Evolutionary conservation across 176 grass and related monocot genomes (phyloP), one percentile per base, ranked within the genome.

Genomic region (Musa beccarii): DNA sequence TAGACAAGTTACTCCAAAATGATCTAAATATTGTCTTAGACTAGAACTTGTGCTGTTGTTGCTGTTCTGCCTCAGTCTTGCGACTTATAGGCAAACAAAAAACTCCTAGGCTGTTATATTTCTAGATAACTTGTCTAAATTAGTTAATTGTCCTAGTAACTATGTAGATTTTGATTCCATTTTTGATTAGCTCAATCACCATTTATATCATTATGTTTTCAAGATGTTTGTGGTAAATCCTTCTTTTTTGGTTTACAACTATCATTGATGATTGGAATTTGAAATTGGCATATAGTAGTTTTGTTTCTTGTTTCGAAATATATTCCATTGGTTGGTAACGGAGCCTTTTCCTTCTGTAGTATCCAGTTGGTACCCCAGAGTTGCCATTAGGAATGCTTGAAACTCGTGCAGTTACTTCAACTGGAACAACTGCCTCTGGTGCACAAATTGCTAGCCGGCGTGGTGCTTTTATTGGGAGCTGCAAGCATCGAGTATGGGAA

Each of bases 401-500:
- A 82, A 92, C 77, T 63, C 87, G 86, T 80, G 88, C 63, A 49
- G 70, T 84, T 53, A 50, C 72, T 1, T 21, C 87, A 65, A 66
- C 81, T 81, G 90, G 86, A 77, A 83, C 77, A 4, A 53, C 69
- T 82, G 78, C 88, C 69, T 86, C 86, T 87, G 82, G 84, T 87
- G 79, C 90, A 69, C 78, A 84, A 70, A 80, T 88, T 86, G 83
- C 87, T 78, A 76, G 84, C 74, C 87, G 89, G 79, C 90, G 90
- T 77, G 88, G 84, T 80, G 95, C 84, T 83, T 98, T 82, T 69
- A 98, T 98, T 85, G 95, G 95, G 20, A 98, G 95, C 80, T 98
- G 95, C 85, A 98, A 98, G 86, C 88, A 98, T 80, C 83, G 62
- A 0, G 51, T 93, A 81, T 98, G 95, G 95, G 84, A 98, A 85